Percentiles rank a stretch among this genome's conserved stretches.
Evolutionary conservation across 2,329 filamentous ascomycete species (phyloP).

Genomic region (Trichophyton verrucosum): DNA sequence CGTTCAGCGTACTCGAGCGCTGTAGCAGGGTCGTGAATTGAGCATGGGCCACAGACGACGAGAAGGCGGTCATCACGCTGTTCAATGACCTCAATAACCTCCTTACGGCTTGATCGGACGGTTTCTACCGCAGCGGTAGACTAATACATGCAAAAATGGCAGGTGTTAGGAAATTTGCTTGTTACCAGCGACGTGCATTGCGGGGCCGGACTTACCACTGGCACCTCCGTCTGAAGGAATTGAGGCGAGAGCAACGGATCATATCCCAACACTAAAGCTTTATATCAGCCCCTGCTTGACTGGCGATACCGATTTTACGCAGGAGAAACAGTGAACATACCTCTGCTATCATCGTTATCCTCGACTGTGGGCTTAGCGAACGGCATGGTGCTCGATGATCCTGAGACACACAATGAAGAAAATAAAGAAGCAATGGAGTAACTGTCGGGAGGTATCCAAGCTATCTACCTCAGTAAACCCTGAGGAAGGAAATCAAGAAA

Average conservation of each 20-base stretch:
- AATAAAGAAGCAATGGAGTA: background rate
- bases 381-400: constrained; percentile 24
- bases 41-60: constrained; percentile 88
- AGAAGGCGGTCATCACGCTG: constrained; percentile 54
- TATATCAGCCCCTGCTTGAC: background rate
- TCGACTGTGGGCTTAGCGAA: constrained; percentile 28
- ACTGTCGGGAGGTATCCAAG: background rate
- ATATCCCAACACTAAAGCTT: constrained; percentile 65
- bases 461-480: background rate
- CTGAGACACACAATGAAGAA: background rate
- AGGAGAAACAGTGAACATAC: constrained; percentile 21
- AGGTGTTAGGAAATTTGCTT: background rate
- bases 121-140: constrained; percentile 29
- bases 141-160: constrained; percentile 16
- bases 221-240: constrained; percentile 75
- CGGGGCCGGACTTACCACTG: constrained; percentile 38
- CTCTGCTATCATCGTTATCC: constrained; percentile 35
- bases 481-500: background rate
- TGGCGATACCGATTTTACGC: background rate
- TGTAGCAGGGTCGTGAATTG: constrained; percentile 85
- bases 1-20: constrained; percentile 68
- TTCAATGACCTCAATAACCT: constrained; percentile 62
- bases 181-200: constrained; percentile 35
- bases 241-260: constrained; percentile 85
- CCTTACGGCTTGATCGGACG: constrained; percentile 35